These are phyloP conservation scores for Quercus variabilis DNA, from an alignment of 306 rosid genomes.

Conservation along the genomic window DNA sequence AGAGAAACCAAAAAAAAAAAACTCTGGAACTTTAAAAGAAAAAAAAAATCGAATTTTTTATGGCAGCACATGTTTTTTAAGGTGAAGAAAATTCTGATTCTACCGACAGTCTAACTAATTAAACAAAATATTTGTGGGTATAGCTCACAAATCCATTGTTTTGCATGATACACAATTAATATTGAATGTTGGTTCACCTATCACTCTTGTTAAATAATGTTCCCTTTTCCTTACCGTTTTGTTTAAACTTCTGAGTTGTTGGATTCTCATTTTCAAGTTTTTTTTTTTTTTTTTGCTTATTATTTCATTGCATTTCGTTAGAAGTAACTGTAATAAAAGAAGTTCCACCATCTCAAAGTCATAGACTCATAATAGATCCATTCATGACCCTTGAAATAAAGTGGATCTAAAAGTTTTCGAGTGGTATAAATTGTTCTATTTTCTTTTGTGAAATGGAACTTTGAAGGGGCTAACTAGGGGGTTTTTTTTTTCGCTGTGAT, in stretches of 20 bases:
- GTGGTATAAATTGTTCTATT: background rate
- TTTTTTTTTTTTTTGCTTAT: background rate
- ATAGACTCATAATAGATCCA: background rate
- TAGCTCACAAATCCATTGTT: background rate
- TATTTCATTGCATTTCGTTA: background rate
- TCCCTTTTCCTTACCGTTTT: background rate
- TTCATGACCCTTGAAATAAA: background rate
- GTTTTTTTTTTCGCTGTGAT: no score
- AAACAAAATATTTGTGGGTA: background rate
- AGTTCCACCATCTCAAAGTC: constrained; percentile 19
- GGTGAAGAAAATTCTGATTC: constrained; percentile 4
- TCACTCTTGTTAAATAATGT: background rate
- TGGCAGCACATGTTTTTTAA: background rate
- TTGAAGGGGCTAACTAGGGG: no score
- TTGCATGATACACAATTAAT: background rate
- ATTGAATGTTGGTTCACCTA: background rate
- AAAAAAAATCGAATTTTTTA: background rate
- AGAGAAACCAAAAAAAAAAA: background rate
- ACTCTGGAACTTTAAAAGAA: background rate
- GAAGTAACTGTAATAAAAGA: constrained; percentile 9
- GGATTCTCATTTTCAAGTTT: constrained; percentile 20
- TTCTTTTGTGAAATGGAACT: background rate
- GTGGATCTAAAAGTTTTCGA: background rate
- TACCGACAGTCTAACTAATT: background rate
- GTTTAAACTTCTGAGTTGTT: constrained; percentile 4